Evolutionary conservation across 345 rosid species (phyloP), one percentile per base, ranked within the genome.

Genomic region (Cardamine chenopodiifolia): DNA sequence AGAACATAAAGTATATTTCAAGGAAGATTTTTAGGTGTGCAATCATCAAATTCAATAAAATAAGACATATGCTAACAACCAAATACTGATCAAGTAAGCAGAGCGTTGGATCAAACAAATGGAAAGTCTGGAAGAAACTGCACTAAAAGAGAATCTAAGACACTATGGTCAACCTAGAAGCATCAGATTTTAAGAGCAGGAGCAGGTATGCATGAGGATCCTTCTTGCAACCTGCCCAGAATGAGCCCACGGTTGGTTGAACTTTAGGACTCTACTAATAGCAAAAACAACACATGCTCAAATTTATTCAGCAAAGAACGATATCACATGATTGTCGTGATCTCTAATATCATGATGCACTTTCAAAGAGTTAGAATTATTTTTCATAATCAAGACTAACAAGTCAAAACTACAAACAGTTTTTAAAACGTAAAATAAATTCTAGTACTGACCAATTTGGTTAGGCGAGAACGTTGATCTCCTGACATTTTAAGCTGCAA

Each of bases 401-500:
- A 62, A 62, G 8, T 9, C 42, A 23, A 8, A 65, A 56, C 60
- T 40, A 9, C 11, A 26, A 50, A 3, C 60, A 25, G 28, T 23
- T 10, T 29, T 11, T 14, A 54, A 4, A 70, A 48, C 35, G 68
- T 47, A 54, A 35, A 19, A 37, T 5, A 75, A 18, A 18, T 26
- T 25, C 9, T 39, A 56, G 55, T 48, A 90, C 93, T 81, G 15
- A 96, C 99, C 98, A 96, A 66, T 83, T 92, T 96, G 47, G 87
- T 80, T 57, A 96, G 87, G 55, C 97, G 98, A 56, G 80, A 67
- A 17, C 96, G 96, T 40, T 79, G 84, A 71, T 96, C 99, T 56
- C 93, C 98, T 2, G 90, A 84, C 86, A 92, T 82, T 17, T 91
- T 89, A 53, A 92, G 87, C 99, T 96, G 89, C 83, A 83, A 80